Evolutionary conservation across 2,329 filamentous ascomycete species (phyloP), one percentile per base, ranked within the genome.

Genomic region (Penicillium sp.): DNA sequence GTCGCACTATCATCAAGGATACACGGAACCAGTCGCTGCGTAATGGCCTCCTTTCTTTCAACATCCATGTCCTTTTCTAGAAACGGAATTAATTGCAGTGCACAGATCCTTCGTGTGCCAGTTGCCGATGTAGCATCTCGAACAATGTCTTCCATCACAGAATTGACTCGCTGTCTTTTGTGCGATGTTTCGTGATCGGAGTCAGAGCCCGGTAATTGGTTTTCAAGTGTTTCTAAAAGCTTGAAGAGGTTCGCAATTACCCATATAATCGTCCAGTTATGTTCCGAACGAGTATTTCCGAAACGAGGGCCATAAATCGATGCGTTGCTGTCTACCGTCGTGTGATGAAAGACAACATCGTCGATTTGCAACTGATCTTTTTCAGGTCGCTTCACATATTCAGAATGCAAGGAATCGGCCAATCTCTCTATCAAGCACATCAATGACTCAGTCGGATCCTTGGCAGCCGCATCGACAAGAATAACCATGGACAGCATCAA

Each of bases 341-440:
- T 56, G 33, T 65, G 60, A 69, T 68, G 78, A 67, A 90, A 89
- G 0, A 81, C 77, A 26, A 97, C 71, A 65, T 97, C 90, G 58
- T 90, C 86, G n/a, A 96, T 76, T 61, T 91, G 89, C 11, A 98
- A 80, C 37, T 88, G 84, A 48, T 90, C 87, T 57, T 86, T 85
- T 48, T 90, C 86, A 35, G 86, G 81, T 58, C 91, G 84, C 61
- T 81, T 87, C 4, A 85, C 81, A 73, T 98, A 98, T 67, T 97
- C 93, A 9, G 78, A 77, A 78, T 88, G 89, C n/a, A 99, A 75
- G 4, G 83, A 80, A 45, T 92, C 87, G 33, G 87, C 71, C 2
- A 97, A 74, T n/a, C 84, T 83, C 61, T 88, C 84, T 6, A 96
- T 63, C 54, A 62, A 82, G 13, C 64, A 66, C 19, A 73, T 45